Conservation (phyloP, 805 yeast species). For the Kodamaea sagamina region DNA sequence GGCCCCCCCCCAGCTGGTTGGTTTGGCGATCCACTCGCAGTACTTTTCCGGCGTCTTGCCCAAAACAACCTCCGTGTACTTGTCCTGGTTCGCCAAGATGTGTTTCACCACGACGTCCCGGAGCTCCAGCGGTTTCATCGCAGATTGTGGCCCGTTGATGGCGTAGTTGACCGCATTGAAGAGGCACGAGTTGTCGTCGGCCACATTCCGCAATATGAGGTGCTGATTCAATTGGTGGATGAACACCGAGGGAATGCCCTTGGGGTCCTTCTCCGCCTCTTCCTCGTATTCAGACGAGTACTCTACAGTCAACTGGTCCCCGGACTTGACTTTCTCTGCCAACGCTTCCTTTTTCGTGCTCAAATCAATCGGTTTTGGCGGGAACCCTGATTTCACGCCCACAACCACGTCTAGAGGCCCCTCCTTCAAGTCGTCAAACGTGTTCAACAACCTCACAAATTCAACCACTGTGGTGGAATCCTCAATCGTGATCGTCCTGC, state of each 20-base stretch:
- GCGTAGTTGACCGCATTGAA: conserved; percentile 66
- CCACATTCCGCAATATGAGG: conserved; percentile 56
- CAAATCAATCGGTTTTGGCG: conserved; percentile 51
- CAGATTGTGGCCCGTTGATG: conserved; percentile 35
- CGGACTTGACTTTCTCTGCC: conserved; percentile 49
- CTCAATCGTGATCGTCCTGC: conserved; percentile 8
- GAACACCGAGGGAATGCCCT: conserved; percentile 27
- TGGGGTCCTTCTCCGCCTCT: conserved; percentile 10
- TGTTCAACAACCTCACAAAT: conserved; percentile 10
- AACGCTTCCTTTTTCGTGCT: conserved; percentile 23
- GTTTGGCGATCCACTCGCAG: conserved; percentile 58
- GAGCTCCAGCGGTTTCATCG: conserved; percentile 48
- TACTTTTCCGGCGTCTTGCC: conserved; percentile 54
- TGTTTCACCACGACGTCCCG: conserved; percentile 53
- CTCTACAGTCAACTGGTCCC: conserved; percentile 57
- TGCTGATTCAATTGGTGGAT: conserved; percentile 27
- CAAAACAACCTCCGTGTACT: conserved; percentile 56
- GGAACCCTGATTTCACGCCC: conserved; percentile 56
- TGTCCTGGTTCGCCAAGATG: conserved; percentile 40
- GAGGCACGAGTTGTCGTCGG: conserved; percentile 78
- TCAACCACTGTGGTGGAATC: conserved; percentile 2
- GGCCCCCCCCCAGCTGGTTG: conserved; percentile 81
- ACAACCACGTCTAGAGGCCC: conserved; percentile 7
- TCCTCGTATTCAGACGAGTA: conserved; percentile 11
- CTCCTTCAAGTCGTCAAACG: conserved; percentile 15